Conservation (phyloP, 371 early-diverging fungal species). For the Mucor mucedo region DNA sequence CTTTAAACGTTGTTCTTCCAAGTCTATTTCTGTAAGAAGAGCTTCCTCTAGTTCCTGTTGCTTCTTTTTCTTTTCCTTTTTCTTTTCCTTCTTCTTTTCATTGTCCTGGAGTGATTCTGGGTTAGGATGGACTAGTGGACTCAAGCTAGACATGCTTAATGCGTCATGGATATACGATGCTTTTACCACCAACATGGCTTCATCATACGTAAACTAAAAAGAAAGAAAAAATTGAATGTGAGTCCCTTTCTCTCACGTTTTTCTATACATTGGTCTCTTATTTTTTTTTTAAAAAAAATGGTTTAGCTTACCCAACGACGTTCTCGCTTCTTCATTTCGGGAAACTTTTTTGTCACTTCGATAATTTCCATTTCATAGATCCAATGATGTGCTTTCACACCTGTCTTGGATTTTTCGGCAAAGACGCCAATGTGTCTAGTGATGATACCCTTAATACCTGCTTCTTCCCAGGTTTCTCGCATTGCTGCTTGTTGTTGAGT, state of each 20-base stretch:
- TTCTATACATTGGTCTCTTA: background rate
- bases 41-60: constrained; percentile 9
- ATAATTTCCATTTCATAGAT: constrained; percentile 64
- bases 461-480: constrained; percentile 67
- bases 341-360: constrained; percentile 53
- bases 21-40: constrained; percentile 1
- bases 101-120: background rate
- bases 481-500: constrained; percentile 60
- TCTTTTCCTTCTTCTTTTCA: constrained; percentile 9
- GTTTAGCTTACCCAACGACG: constrained; percentile 52
- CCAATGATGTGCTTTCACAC: constrained; percentile 52
- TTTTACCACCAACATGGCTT: constrained; percentile 42
- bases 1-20: constrained; percentile 14
- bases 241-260: too few relatives aligned
- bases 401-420: constrained; percentile 47
- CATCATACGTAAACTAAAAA: constrained; percentile 59
- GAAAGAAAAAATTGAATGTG: background rate
- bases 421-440: constrained; percentile 52
- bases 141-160: constrained; percentile 41
- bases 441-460: constrained; percentile 56
- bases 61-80: constrained; percentile 18
- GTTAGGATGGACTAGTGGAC: constrained; percentile 18
- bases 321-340: constrained; percentile 58
- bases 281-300: too few relatives aligned
- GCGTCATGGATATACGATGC: constrained; percentile 60